Percentiles rank a stretch among this genome's conserved stretches.
phyloP scores from a whole-genome alignment of 768 basidiomycete genomes.

The Ramaria sp. region DNA sequence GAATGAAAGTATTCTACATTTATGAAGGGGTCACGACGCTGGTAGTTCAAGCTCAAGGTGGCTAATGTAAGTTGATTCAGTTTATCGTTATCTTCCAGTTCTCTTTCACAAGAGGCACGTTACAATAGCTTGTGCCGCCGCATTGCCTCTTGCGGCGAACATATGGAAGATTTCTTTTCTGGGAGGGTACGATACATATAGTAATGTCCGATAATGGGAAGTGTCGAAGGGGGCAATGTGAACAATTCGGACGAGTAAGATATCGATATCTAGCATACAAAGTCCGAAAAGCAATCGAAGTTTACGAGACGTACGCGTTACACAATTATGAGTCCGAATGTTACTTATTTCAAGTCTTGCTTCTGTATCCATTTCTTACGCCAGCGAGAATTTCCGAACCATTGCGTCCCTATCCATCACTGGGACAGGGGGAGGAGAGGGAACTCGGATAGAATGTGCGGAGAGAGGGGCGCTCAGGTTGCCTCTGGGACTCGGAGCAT shows the following conservation, averaged over 20 bases:
- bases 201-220: background rate
- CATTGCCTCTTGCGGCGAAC: background rate
- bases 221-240: background rate
- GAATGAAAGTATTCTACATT: too few species aligned
- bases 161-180: background rate
- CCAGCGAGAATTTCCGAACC: conserved; percentile 3
- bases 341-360: background rate
- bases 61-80: too few species aligned
- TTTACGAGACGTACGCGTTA: background rate
- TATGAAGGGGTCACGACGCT: too few species aligned
- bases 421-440: conserved; percentile 6
- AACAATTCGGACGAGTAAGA: background rate
- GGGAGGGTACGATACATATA: conserved; percentile 1
- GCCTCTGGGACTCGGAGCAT: background rate
- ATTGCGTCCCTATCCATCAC: conserved; percentile 3
- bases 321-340: background rate
- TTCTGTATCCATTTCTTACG: background rate
- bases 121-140: too few species aligned
- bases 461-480: background rate
- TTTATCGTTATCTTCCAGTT: too few species aligned
- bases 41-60: too few species aligned
- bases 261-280: conserved; percentile 4
- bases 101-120: too few species aligned
- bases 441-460: conserved; percentile 5
- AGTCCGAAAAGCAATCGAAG: background rate